These are phyloP conservation scores for Aspergillus versicolor DNA, from an alignment of 2,329 filamentous ascomycete species.

Conservation along the genomic window DNA sequence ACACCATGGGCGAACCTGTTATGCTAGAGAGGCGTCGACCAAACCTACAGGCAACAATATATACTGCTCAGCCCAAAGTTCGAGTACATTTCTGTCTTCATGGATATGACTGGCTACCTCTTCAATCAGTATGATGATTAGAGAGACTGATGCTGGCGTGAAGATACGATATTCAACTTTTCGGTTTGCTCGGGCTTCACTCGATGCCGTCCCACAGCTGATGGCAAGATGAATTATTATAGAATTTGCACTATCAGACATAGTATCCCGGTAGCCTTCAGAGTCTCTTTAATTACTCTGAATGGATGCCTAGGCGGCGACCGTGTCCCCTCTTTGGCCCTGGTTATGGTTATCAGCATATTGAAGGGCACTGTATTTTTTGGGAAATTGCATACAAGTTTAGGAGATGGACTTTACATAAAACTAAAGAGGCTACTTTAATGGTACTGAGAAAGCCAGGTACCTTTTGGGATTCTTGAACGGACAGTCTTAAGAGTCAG, in stretches of 20 bases:
- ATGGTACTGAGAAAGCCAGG: too few relatives aligned
- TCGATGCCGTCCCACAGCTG: neutral
- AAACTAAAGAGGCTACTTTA: too few relatives aligned
- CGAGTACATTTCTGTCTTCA: neutral
- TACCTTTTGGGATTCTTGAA: neutral
- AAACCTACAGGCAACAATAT: neutral
- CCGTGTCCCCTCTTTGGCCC: neutral
- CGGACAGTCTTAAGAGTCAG: neutral
- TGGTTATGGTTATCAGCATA: neutral
- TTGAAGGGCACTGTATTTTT: neutral
- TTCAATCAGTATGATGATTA: constrained; percentile 1
- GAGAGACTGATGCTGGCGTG: neutral
- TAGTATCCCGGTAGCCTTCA: constrained; percentile 4
- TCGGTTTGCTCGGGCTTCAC: neutral
- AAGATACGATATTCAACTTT: constrained; percentile 1
- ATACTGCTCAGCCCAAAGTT: neutral
- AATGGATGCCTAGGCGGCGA: neutral
- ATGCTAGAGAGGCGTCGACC: neutral
- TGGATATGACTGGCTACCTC: constrained; percentile 8
- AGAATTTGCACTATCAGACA: constrained; percentile 2
- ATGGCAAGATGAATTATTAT: constrained; percentile 9
- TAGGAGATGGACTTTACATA: neutral
- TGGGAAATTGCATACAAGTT: neutral
- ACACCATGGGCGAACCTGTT: neutral
- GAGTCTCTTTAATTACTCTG: neutral